Percentiles rank a stretch among this genome's conserved stretches.
Evolutionary conservation across 1,284 basidiomycete genomes (phyloP).

Genomic region (Moesziomyces parantarcticus): DNA sequence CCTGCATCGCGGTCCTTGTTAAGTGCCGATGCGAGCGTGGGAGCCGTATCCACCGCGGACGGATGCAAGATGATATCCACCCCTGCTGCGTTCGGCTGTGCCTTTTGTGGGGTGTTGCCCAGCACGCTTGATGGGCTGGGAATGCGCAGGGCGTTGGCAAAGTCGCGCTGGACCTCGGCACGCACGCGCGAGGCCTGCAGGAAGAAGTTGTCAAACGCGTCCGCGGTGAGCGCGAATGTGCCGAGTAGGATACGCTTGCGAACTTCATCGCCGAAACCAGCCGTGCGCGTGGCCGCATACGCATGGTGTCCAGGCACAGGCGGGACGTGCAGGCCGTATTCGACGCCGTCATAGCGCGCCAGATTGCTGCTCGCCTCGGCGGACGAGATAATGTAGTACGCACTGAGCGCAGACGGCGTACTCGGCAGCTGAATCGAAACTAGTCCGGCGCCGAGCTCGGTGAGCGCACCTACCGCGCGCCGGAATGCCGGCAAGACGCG

Average conservation of each 20-base stretch:
- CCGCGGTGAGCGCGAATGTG: conserved; percentile 88
- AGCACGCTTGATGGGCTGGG: conserved; percentile 67
- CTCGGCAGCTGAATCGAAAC: conserved; percentile 81
- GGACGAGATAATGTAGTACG: conserved; percentile 93
- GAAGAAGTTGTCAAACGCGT: conserved; percentile 96
- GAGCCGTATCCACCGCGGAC: conserved; percentile 57
- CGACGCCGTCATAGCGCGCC: conserved; percentile 87
- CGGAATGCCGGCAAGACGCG: conserved; percentile 72
- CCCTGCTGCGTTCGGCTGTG: conserved; percentile 62
- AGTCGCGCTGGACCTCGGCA: conserved; percentile 78
- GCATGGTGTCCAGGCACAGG: conserved; percentile 25
- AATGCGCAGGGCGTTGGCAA: conserved; percentile 76
- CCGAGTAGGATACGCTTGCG: conserved; percentile 89
- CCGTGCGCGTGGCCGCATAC: conserved; percentile 70
- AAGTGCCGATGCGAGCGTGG: conserved; percentile 29
- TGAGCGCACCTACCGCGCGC: conserved; percentile 72
- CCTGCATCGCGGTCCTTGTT: conserved; percentile 1
- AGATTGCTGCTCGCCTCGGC: conserved; percentile 95
- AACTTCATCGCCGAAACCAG: conserved; percentile 84
- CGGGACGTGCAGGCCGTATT: conserved; percentile 69
- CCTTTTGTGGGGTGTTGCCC: not conserved
- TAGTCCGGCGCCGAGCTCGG: conserved; percentile 76
- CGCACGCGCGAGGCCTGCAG: conserved; percentile 88
- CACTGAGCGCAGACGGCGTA: conserved; percentile 82
- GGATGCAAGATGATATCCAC: conserved; percentile 87